A percentile compares a stretch with the other conserved stretches of the same genome.
These are phyloP conservation scores for Pistacia vera DNA, from an alignment of 345 rosid genomes.

Conservation along the genomic window DNA sequence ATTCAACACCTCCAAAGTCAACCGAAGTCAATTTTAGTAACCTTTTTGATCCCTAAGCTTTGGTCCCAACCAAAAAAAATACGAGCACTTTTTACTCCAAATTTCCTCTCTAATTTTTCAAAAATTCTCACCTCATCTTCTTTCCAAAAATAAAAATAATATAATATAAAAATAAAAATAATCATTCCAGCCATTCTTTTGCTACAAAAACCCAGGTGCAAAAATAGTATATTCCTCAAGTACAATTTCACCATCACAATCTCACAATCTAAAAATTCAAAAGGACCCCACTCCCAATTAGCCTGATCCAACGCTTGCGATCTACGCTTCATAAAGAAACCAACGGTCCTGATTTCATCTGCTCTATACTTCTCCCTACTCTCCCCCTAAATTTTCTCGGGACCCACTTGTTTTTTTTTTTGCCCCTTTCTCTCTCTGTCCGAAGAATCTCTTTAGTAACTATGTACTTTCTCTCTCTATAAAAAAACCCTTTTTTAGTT, in stretches of 20 bases:
- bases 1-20: not conserved
- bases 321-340: not conserved
- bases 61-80: not conserved
- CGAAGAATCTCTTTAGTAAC: constrained; percentile 23
- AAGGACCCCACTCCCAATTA: not conserved
- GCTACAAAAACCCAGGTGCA: not conserved
- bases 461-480: constrained; percentile 6
- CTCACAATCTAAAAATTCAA: not conserved
- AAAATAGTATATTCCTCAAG: constrained; percentile 4
- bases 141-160: not conserved
- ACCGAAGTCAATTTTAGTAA: constrained; percentile 6
- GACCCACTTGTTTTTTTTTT: constrained; percentile 20
- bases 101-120: not conserved
- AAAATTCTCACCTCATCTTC: no score
- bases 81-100: not conserved
- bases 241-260: not conserved
- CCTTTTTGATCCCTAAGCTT: not conserved
- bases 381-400: constrained; percentile 22
- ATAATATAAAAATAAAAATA: not conserved
- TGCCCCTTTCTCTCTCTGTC: constrained; percentile 5
- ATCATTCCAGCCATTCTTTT: no score
- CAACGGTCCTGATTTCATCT: constrained; percentile 23
- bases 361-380: not conserved
- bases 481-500: not conserved
- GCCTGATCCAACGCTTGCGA: no score